Evolutionary conservation across 305 asterid species (phyloP).

Genomic region (Rubia balearica): DNA sequence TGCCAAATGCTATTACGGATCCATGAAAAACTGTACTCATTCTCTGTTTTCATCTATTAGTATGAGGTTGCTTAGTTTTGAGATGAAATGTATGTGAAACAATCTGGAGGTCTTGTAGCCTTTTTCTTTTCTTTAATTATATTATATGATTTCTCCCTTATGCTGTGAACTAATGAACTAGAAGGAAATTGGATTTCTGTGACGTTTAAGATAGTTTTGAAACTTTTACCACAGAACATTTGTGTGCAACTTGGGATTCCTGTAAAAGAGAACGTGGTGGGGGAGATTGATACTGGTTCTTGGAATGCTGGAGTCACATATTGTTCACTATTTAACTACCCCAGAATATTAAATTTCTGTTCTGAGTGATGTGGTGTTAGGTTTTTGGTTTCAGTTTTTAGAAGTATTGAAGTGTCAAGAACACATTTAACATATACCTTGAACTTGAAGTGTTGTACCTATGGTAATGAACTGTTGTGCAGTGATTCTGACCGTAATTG

Average conservation of each 20-base stretch:
- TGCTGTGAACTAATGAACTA: too few species aligned
- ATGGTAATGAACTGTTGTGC: background rate
- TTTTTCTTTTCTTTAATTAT: background rate
- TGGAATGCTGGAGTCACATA: too few species aligned
- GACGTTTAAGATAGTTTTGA: too few species aligned
- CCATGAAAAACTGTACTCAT: background rate
- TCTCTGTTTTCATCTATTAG: background rate
- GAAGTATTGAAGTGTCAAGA: background rate
- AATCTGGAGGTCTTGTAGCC: background rate
- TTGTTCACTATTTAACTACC: too few species aligned
- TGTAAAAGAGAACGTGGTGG: too few species aligned
- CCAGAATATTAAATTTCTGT: background rate
- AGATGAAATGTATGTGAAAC: background rate
- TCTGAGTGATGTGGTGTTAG: background rate
- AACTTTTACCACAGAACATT: too few species aligned
- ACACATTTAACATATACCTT: background rate
- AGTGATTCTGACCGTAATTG: background rate
- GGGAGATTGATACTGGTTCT: too few species aligned
- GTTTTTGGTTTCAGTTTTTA: background rate
- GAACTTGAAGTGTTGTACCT: background rate
- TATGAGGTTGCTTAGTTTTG: too few species aligned
- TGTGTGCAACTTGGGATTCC: too few species aligned
- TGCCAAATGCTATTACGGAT: background rate
- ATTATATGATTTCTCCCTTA: background rate
- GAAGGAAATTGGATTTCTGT: too few species aligned